These are phyloP conservation scores for Conringia planisiliqua DNA, from an alignment of 345 rosid species.

Conservation along the genomic window DNA sequence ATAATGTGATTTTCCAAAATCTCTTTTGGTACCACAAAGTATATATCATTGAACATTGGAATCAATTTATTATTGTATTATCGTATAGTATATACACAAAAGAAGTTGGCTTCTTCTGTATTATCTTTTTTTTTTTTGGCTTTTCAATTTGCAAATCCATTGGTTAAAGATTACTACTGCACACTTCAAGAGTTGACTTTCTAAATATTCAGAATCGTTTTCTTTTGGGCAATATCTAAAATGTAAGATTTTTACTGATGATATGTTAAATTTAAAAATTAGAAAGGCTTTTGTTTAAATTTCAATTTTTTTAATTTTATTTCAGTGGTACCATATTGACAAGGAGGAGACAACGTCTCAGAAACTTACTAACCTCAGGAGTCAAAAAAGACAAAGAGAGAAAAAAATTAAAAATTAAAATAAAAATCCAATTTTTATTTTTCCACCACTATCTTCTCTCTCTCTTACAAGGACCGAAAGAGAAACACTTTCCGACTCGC, in stretches of 20 bases:
- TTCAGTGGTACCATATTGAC: conserved; percentile 18
- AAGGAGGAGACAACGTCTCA: conserved; percentile 13
- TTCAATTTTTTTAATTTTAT: background rate
- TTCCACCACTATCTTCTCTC: conserved; percentile 24
- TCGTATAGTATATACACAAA: conserved; percentile 10
- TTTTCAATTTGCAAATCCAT: background rate
- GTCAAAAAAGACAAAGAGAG: conserved; percentile 29
- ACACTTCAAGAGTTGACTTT: background rate
- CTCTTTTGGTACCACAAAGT: conserved; percentile 36
- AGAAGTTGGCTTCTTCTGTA: conserved; percentile 26
- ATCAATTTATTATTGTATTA: conserved; percentile 30
- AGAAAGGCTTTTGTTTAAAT: background rate
- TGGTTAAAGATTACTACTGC: background rate
- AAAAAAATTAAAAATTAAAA: no score
- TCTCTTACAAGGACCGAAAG: conserved; percentile 26
- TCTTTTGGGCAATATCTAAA: no score
- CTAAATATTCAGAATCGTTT: background rate
- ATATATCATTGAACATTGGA: conserved; percentile 33
- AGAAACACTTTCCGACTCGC: conserved; percentile 33
- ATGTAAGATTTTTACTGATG: background rate
- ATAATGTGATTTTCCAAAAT: conserved; percentile 24
- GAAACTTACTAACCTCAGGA: conserved; percentile 31
- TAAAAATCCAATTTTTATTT: conserved; percentile 9
- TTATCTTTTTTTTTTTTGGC: background rate
- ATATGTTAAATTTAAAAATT: background rate